Evolutionary conservation across 257 asterid genomes (phyloP).

Genomic region (Solanum ahanhuiri): DNA sequence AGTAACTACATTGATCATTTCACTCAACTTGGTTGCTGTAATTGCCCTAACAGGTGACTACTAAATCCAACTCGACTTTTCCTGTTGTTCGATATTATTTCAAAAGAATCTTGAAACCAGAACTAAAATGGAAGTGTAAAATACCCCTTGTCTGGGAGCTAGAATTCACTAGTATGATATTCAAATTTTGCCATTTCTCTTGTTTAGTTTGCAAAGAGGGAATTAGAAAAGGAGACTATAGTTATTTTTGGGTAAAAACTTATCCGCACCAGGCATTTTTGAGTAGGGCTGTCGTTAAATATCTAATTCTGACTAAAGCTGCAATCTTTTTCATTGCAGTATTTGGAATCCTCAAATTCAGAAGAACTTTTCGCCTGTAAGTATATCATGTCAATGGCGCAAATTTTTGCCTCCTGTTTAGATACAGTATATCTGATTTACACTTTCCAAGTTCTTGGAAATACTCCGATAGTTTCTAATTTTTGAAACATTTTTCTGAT

Average conservation of each 20-base stretch:
- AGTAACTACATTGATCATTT: conserved; percentile 32
- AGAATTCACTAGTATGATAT: not conserved
- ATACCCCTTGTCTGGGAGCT: not conserved
- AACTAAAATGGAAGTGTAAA: not conserved
- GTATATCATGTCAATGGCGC: not conserved
- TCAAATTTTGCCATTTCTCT: not conserved
- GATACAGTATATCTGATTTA: not conserved
- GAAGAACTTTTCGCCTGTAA: conserved; percentile 19
- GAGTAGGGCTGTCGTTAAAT: not conserved
- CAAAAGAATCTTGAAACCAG: not conserved
- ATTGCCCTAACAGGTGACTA: conserved; percentile 47
- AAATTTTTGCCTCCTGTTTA: not conserved
- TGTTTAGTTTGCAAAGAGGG: not conserved
- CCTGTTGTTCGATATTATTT: not conserved
- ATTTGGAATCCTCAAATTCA: conserved; percentile 23
- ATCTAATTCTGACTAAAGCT: not conserved
- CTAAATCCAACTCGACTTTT: not conserved
- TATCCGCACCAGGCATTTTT: not conserved
- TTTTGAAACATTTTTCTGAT: not conserved
- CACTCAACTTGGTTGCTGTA: conserved; percentile 39
- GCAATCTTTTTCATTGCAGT: conserved; percentile 17
- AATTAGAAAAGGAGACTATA: not conserved
- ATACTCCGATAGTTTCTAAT: not conserved
- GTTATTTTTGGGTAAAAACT: not conserved
- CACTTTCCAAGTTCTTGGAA: not conserved